Evolutionary conservation across 305 asterid genomes (phyloP), one percentile per base, ranked within the genome.

Genomic region (Withania somnifera): DNA sequence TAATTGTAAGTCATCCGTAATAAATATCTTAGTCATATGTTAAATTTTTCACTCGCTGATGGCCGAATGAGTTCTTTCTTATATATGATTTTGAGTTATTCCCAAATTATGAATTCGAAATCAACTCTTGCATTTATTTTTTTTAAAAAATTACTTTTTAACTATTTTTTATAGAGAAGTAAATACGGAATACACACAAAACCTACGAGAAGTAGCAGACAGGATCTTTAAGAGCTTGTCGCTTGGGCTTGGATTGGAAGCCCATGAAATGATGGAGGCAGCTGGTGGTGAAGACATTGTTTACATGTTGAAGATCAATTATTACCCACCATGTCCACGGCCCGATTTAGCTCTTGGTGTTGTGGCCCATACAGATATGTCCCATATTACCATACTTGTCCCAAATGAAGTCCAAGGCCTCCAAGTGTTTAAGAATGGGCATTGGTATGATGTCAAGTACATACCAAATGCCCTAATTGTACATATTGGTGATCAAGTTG

Each of bases 311-410:
- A 91, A 91, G 67, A 90, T 91, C 57, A 91, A 91, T 77, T 90
- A 86, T 36, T 91, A 91, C 77, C 95, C 95, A 17, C 95, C 93
- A 17, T 91, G 95, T 28, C 95, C 95, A 32, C 84, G 88, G n/a
- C 92, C 95, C 2, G 93, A 91, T 79, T 85, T 90, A 63, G 92
- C 90, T 61, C 90, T 91, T 20, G 95, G 95, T 11, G 95, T 91
- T 83, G 91, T 88, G 86, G 91, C 95, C 10, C 95, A 91, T 85
- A 90, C 93, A 6, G 95, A 91, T 87, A 89, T 91, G 92, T 88
- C 92, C 0, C 34, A 83, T 17, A 57, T 91, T 79, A 91, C 95
- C 77, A 80, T 91, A 61, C 91, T 91, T 32, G 92, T 91, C n/a
- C 93, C 93, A 9, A 91, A 91, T 45, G 90, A 91, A 11, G 91